Base-by-base conservation (phyloP, 176 grass and related monocot genomes). In the Thalia dealbata region DNA sequence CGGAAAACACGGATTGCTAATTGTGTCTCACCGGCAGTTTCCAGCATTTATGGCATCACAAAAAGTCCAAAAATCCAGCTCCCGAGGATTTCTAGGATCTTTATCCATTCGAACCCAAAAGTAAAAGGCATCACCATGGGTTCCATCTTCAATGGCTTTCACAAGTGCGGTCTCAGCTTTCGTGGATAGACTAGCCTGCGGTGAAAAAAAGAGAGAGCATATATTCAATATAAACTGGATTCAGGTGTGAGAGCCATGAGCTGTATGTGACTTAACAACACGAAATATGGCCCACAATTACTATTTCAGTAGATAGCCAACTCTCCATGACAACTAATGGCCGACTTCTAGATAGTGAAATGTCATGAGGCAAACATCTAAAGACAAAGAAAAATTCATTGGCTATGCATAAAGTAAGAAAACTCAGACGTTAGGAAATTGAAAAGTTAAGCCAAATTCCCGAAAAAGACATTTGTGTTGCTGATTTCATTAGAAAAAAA, bases 41-140 rank as follows among this genome's bases (percentile, higher is more conserved):
- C 95, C 95, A 78, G 95, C 79, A 87, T 99, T 93, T 73, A 89
- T 84, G 3, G 81, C 80, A 83, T 99, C 95, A 88, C 90, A 99
- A 70, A 95, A 86, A 42, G 85, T 86, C 95, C 95, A 99, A 84
- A 99, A 99, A 76, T 95, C 79, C 60, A 81, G 73, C 43, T 86
- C 61, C 28, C 71, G 64, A 26, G 63, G 77, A 76, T 89, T 91
- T 80, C 87, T 99, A 71, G 71, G 74, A 86, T 99, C 90, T 75
- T 85, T 86, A 76, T 99, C 90, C 85, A 99, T 95, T 71, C 88
- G 78, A 58, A 83, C 83, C 95, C 95, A 99, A 89, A 99, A 99
- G 77, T 99, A 99, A 66, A 99, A 81, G 16, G 95, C 72, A 89
- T 99, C 95, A n/a, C 95, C 90, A 84, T 95, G 83, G 52, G 64